Conservation (phyloP, 1,284 basidiomycete genomes). For the Cutaneotrichosporon cavernicola region DNA sequence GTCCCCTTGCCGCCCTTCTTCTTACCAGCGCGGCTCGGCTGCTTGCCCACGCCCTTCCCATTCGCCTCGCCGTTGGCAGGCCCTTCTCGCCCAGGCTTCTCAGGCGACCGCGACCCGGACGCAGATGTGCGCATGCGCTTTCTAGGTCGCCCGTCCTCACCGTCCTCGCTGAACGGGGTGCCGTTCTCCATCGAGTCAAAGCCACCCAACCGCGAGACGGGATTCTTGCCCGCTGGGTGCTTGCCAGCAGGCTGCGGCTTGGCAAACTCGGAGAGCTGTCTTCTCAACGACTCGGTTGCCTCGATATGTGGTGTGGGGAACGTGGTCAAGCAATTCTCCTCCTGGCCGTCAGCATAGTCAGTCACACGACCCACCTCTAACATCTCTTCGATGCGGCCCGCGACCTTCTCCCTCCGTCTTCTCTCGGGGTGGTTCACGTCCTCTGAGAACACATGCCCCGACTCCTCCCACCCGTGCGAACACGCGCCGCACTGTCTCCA, state of each 20-base stretch:
- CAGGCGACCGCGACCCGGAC: conserved; percentile 11
- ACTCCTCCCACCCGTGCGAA: conserved; percentile 69
- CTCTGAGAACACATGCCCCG: conserved; percentile 60
- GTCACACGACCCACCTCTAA: conserved; percentile 63
- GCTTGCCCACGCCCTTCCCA: conserved; percentile 32
- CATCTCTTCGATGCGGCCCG: conserved; percentile 77
- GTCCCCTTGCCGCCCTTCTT: conserved; percentile 8
- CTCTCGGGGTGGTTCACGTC: conserved; percentile 48
- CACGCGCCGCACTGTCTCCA: conserved; percentile 67
- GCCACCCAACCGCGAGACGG: conserved; percentile 13
- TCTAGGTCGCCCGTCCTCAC: conserved; percentile 33
- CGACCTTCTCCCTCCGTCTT: conserved; percentile 68
- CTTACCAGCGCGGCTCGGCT: conserved; percentile 2
- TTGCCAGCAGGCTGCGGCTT: conserved; percentile 40
- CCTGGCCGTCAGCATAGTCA: conserved; percentile 55
- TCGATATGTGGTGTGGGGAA: conserved; percentile 69
- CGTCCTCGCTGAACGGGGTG: conserved; percentile 25
- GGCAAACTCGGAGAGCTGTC: conserved; percentile 62
- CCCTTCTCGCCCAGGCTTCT: conserved; percentile 6
- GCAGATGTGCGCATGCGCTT: conserved; percentile 23
- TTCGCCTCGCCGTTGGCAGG: conserved; percentile 28
- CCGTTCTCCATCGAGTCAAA: conserved; percentile 35
- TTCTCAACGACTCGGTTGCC: conserved; percentile 64
- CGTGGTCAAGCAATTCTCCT: conserved; percentile 70
- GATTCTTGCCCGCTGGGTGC: conserved; percentile 35